phyloP scores from a whole-genome alignment of 73 alveolate genomes.

The Paramecium primaurelia region DNA sequence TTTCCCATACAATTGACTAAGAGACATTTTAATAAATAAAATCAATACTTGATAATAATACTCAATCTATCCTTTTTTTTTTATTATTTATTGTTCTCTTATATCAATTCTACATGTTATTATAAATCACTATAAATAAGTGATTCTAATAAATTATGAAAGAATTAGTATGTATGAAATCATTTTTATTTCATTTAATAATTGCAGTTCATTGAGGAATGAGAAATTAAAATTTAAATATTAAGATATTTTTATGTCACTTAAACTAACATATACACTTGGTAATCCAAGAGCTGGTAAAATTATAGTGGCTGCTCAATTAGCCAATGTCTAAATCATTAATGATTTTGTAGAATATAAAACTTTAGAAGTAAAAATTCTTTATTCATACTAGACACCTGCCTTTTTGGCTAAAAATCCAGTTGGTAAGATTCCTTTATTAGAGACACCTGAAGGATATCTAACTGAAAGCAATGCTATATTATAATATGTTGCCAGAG shows the following conservation, averaged over 20 bases:
- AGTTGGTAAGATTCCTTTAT: conserved; percentile 78
- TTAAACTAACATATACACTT: not conserved
- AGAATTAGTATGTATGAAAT: not conserved
- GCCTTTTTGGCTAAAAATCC: conserved; percentile 68
- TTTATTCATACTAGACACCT: conserved; percentile 46
- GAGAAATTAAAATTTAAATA: not conserved
- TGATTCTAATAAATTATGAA: not conserved
- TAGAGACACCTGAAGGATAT: conserved; percentile 73
- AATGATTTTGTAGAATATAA: conserved; percentile 42
- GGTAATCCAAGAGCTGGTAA: conserved; percentile 68
- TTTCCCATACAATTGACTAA: not conserved
- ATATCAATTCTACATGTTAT: not conserved
- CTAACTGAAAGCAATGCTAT: conserved; percentile 71
- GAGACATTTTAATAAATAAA: conserved; percentile 21
- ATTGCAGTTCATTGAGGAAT: not conserved
- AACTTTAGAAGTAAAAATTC: not conserved
- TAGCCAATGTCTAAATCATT: conserved; percentile 40
- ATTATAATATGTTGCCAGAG: conserved; percentile 71
- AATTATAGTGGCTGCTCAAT: conserved; percentile 50
- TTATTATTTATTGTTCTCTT: not conserved
- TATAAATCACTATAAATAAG: not conserved
- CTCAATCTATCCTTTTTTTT: not conserved
- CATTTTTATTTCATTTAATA: not conserved
- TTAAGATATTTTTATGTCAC: not conserved
- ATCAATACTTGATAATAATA: not conserved